A percentile compares a stretch with the other conserved stretches of the same genome.
These are phyloP conservation scores for Monosiga brevicollis DNA, from an alignment of 78 protist genomes.

Conservation along the genomic window DNA sequence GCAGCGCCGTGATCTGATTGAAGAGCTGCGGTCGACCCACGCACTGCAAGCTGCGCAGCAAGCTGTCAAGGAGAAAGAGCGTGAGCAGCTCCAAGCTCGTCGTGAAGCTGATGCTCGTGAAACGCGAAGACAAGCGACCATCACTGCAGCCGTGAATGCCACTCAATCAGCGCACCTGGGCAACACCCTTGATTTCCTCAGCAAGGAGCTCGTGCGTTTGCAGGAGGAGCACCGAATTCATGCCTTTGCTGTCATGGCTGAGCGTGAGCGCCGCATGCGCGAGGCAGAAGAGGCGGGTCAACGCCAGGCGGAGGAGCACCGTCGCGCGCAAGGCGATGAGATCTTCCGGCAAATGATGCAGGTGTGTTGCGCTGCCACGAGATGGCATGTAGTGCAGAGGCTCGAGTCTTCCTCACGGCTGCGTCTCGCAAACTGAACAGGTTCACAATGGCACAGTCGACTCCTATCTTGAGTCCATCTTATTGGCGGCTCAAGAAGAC, in stretches of 20 bases:
- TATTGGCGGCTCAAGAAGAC: background rate
- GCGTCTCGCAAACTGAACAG: too few relatives aligned
- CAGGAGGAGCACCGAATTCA: constrained; percentile 37
- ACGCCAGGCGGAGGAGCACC: constrained; percentile 29
- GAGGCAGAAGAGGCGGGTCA: constrained; percentile 54
- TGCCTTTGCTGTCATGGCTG: constrained; percentile 40
- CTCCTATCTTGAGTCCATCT: constrained; percentile 3
- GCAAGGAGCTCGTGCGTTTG: constrained; percentile 54
- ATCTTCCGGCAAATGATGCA: background rate
- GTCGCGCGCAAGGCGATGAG: constrained; percentile 23
- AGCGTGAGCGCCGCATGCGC: constrained; percentile 28
- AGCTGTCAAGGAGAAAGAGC: background rate
- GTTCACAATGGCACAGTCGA: constrained; percentile 1
- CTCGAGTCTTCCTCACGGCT: too few relatives aligned
- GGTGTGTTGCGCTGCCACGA: too few relatives aligned
- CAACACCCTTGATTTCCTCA: constrained; percentile 42
- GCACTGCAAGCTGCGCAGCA: background rate
- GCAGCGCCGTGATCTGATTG: constrained; percentile 49
- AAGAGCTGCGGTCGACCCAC: constrained; percentile 42
- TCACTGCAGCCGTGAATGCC: constrained; percentile 1
- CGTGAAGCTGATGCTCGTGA: background rate
- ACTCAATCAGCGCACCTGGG: constrained; percentile 29
- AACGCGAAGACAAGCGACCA: background rate
- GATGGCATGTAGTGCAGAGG: too few relatives aligned
- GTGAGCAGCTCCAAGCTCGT: background rate